A percentile compares a stretch with the other conserved stretches of the same genome.
These are phyloP conservation scores for Ophiostoma ips DNA, from an alignment of 2,329 filamentous ascomycete genomes.

Conservation along the genomic window DNA sequence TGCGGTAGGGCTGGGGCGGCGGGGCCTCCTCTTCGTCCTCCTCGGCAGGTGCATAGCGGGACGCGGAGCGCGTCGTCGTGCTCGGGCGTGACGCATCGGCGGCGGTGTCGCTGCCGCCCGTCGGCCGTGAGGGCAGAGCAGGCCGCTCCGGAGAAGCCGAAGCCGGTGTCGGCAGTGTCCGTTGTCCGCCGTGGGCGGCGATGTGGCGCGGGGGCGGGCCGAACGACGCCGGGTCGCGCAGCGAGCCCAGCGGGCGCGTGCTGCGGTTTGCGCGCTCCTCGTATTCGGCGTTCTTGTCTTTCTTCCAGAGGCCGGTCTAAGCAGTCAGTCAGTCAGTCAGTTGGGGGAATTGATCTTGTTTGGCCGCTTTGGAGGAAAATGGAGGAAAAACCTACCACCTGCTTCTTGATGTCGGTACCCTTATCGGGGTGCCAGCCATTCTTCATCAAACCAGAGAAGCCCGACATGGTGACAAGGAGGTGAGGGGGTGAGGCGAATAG, in stretches of 20 bases:
- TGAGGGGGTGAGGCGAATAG: too few relatives aligned
- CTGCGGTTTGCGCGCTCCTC: constrained; percentile 22
- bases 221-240: constrained; percentile 66
- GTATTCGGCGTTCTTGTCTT: constrained; percentile 18
- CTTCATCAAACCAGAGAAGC: constrained; percentile 19
- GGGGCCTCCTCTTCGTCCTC: constrained; percentile 29
- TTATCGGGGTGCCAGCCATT: constrained; percentile 38
- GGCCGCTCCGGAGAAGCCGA: constrained; percentile 2
- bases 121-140: constrained; percentile 4
- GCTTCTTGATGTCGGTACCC: constrained; percentile 26
- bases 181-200: constrained; percentile 15
- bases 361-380: background rate
- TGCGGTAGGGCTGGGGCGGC: constrained; percentile 51
- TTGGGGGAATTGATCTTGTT: too few relatives aligned
- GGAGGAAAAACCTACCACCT: constrained; percentile 27
- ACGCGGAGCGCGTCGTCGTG: background rate
- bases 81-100: background rate
- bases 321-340: background rate
- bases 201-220: constrained; percentile 63
- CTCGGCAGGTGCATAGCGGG: constrained; percentile 14
- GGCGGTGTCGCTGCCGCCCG: background rate
- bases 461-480: constrained; percentile 24
- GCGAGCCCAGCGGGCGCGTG: constrained; percentile 48
- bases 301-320: constrained; percentile 16
- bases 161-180: constrained; percentile 16